Evolutionary conservation across 2,329 filamentous ascomycete species (phyloP), one percentile per base, ranked within the genome.

Genomic region (Colletotrichum graminicola): DNA sequence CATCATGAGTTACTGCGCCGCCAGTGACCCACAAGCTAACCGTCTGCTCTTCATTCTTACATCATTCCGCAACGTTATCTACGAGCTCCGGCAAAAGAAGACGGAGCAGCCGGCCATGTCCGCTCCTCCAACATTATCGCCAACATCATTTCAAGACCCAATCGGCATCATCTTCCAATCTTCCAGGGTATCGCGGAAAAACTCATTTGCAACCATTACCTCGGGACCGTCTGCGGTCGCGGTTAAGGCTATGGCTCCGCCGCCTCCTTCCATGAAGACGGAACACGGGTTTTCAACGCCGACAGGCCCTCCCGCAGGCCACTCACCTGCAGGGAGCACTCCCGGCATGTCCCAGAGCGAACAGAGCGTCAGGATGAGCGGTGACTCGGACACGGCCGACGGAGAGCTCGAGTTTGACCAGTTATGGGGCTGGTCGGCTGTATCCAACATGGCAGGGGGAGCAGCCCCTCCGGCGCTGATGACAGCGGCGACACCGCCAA

Each of bases 11-110:
- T 86, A 85, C 74, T 88, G 86, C 74, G 82, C 85, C 10, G 75
- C 81, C 36, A 79, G 77, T 1, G 87, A 89, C 71, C 80, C 82
- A 1, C 85, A 89, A 74, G 87, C 86, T 2, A 76, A 79, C 4
- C 82, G 87, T 5, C 82, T 88, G 5, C 78, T 82, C 12, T 85
- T 84, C 65, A 89, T 89, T 45, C 77, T 89, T 16, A 79, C 80
- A 4, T 83, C 82, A 7, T 89, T 90, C 71, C 78, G 81, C 32
- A 78, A 83, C 36, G 83, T 82, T 5, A 82, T 85, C 18, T 73
- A 74, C 26, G 49, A 74, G 29, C 49, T 75, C 41, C 62, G 65
- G 32, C 55, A 62, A 5, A 55, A 73, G 56, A 57, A 71, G 23
- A 52, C 52, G 23, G 70, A 73, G 55, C 56, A 63, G 61, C 72